phyloP scores from a whole-genome alignment of 441 rosid species.

The Biscutella auriculata region DNA sequence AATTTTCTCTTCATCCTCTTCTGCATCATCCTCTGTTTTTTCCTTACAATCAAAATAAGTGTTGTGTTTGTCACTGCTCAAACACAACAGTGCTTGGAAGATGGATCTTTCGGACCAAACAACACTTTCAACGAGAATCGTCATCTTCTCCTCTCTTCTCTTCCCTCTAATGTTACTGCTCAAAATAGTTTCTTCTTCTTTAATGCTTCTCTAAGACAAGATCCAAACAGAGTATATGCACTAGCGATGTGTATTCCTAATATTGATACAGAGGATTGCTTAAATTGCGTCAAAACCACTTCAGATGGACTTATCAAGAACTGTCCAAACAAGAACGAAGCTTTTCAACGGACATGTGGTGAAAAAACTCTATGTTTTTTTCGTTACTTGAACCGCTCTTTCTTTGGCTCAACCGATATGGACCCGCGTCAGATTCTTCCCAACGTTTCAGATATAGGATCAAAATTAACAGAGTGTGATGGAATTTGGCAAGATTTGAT shows the following conservation, averaged over 20 bases:
- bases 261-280: not conserved
- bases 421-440: not conserved
- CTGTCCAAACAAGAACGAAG: slow-evolving; percentile 2
- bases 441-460: not conserved
- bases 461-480: not conserved
- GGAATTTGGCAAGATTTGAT: slow-evolving; percentile 1
- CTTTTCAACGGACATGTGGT: slow-evolving; percentile 6
- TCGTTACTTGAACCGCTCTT: not conserved
- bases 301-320: not conserved
- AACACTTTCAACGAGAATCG: slow-evolving; percentile 14
- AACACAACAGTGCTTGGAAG: not conserved
- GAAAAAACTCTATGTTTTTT: not conserved
- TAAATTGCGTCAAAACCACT: not conserved
- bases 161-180: slow-evolving; percentile 11
- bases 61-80: not conserved
- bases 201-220: slow-evolving; percentile 1
- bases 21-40: not conserved
- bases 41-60: not conserved
- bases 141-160: slow-evolving; percentile 11
- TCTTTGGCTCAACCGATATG: slow-evolving; percentile 7
- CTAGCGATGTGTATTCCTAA: slow-evolving; percentile 16
- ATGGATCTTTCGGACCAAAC: slow-evolving; percentile 1
- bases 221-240: slow-evolving; percentile 17
- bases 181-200: slow-evolving; percentile 15
- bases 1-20: not conserved